Base-by-base conservation (phyloP, 208 protist species). In the Leishmania turanica region DNA sequence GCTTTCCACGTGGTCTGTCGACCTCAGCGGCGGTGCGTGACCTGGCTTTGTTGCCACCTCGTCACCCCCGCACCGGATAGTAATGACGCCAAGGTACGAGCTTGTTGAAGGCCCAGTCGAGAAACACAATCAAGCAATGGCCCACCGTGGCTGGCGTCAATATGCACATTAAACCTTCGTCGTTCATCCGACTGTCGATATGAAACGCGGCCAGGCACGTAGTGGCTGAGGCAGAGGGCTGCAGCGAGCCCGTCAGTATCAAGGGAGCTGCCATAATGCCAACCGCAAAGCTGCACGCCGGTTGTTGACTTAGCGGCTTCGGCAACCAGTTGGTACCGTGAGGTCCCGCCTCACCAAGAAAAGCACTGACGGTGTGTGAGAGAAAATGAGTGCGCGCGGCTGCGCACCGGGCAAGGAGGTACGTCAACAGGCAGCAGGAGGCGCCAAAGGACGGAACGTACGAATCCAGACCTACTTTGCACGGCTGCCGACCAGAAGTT, bases 161-260 rank as follows among this genome's bases (percentile, higher is more conserved):
- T 66, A 94, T 70, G 75, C 93, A 94, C 83, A 96, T 88, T 65
- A 90, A 94, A 1, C 91, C 88, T 74, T 89, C 66, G 75, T 93
- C 88, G 4, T 83, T 77, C 88, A 93, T 91, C 54, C 83, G 47
- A 19, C 90, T 89, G 77, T 90, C 92, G 31, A 82, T 34, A 77
- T 94, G 89, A 70, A 94, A 89, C 1, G 81, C 89, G 27, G 89
- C 92, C 21, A 94, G 78, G 64, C 91, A 93, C n/a, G 88, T 89
- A 19, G 90, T 94, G 45, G 90, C 90, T 3, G 92, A 91, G 27
- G 89, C 90, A 7, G 92, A 94, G 6, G 92, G 90, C 77, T 96
- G 88, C 76, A 96, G 82, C 17, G 86, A 80, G 47, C 86, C 79
- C 31, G 87, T 89, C 64, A 96, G 45, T 74, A 88, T 86, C 85